A percentile compares a stretch with the other conserved stretches of the same genome.
Evolutionary conservation across 352 stramenopile genomes (phyloP).

Genomic region (Phytopythium oedochilum): DNA sequence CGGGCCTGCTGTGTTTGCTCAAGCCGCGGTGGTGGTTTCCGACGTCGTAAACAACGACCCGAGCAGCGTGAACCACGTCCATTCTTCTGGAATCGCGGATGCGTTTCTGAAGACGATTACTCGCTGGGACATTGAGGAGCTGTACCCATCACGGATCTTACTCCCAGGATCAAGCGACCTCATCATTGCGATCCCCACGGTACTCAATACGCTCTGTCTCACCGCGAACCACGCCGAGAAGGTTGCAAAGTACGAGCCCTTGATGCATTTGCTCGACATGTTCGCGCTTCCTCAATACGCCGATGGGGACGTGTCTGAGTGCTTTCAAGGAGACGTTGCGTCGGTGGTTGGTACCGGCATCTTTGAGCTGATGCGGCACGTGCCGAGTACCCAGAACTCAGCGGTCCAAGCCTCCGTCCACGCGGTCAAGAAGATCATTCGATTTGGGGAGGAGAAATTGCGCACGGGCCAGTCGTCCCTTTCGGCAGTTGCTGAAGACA

Average conservation of each 20-base stretch:
- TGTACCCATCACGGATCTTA: constrained; percentile 46
- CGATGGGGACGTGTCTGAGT: constrained; percentile 74
- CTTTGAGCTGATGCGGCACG: constrained; percentile 96
- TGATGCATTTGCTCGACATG: constrained; percentile 88
- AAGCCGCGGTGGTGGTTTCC: constrained; percentile 90
- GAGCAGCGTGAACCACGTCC: constrained; percentile 93
- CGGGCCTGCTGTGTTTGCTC: constrained; percentile 90
- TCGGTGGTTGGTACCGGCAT: constrained; percentile 91
- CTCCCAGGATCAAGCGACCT: constrained; percentile 89
- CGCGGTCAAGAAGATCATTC: constrained; percentile 88
- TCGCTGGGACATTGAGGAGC: constrained; percentile 59
- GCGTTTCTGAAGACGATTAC: constrained; percentile 92
- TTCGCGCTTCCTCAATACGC: constrained; percentile 91
- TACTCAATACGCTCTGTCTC: constrained; percentile 91
- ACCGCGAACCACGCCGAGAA: constrained; percentile 90
- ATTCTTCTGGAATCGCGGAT: constrained; percentile 90
- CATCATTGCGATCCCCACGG: constrained; percentile 93
- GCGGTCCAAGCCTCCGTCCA: constrained; percentile 87
- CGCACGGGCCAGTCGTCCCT: constrained; percentile 5
- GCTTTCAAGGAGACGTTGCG: constrained; percentile 91
- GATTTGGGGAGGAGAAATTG: constrained; percentile 64
- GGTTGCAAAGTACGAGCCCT: constrained; percentile 88
- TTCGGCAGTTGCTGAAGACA: neutral
- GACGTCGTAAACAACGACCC: constrained; percentile 98
- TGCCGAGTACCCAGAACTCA: constrained; percentile 81